Evolutionary conservation across 1,284 basidiomycete species (phyloP), one percentile per base, ranked within the genome.

Genomic region (Marasmius fiardii): DNA sequence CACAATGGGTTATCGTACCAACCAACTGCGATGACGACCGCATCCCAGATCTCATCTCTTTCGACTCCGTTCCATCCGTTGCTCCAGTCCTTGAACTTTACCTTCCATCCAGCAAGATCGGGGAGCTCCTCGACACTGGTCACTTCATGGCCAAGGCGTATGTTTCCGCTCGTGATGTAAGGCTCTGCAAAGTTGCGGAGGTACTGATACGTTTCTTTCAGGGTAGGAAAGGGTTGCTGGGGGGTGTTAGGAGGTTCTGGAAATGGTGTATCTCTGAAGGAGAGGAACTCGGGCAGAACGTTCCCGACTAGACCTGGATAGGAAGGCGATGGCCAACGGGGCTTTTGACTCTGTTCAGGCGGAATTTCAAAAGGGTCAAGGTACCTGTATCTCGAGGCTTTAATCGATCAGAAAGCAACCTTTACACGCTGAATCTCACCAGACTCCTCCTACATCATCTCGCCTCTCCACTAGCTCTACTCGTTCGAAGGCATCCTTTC

Each of bases 221-320:
- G 66, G 0, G 70, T 77, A 1, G 77, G 76, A 57, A 77, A 78
- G 0, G 75, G 78, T 52, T 79, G 77, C 6, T 67, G 55, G 2
- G 66, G 63, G 3, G 63, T 60, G 5, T 62, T 55, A 1, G 63
- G 56, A 1, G 70, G 66, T 6, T 60, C 54, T 8, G 74, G 70
- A 49, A 76, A 76, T 4, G 71, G 69, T 28, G 56, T 50, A 4
- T 61, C 64, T 10, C 76, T 75, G 61, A 77, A 78, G 2, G 73
- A 74, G 10, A 79, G 67, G 54, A 71, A 78, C 47, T 78, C 71
- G 1, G 78, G 75, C 4, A 79, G 67, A 48, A 80, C 74, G 55
- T 81, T 80, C 20, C 79, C 77, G 43, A 81, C 70, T 43, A 80
- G 63, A 11, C 66, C 71, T 11, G 71, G 71, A 56, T 80, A 81